Conservation (phyloP, 2,329 filamentous ascomycete genomes). For the Clarireedia sp. region DNA sequence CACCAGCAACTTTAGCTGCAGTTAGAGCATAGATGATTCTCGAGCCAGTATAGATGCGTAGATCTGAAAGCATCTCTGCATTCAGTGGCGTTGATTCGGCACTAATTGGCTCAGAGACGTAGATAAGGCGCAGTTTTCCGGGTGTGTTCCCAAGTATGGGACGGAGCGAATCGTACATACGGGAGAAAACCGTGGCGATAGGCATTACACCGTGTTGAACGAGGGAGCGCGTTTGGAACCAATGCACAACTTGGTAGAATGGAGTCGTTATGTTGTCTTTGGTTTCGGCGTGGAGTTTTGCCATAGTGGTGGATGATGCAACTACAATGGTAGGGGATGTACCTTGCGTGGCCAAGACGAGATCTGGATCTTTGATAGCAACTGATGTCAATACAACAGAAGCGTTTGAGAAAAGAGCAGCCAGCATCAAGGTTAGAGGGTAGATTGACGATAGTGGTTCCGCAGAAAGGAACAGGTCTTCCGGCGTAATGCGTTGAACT, state of each 20-base stretch:
- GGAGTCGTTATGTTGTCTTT: constrained; percentile 51
- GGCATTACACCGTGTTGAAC: constrained; percentile 67
- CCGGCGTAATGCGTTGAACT: constrained; percentile 61
- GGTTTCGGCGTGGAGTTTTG: constrained; percentile 57
- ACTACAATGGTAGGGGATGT: constrained; percentile 78
- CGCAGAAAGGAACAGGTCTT: constrained; percentile 78
- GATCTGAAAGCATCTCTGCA: constrained; percentile 64
- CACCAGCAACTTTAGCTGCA: constrained; percentile 74
- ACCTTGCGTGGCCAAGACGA: constrained; percentile 63
- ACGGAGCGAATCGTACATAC: constrained; percentile 51
- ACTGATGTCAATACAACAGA: constrained; percentile 87
- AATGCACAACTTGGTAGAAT: constrained; percentile 61
- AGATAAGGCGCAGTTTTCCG: constrained; percentile 73
- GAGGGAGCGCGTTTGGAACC: constrained; percentile 62
- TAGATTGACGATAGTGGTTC: constrained; percentile 75
- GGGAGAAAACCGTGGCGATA: constrained; percentile 51
- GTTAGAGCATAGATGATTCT: constrained; percentile 81
- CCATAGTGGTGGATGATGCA: constrained; percentile 65
- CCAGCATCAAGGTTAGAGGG: constrained; percentile 69
- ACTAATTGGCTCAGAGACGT: constrained; percentile 66
- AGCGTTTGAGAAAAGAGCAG: constrained; percentile 75
- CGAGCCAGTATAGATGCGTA: constrained; percentile 73
- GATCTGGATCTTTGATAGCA: constrained; percentile 62
- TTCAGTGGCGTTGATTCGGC: constrained; percentile 56
- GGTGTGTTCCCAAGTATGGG: constrained; percentile 53